phyloP scores from a whole-genome alignment of 177 flowering plant species.

The Tripterygium wilfordii region DNA sequence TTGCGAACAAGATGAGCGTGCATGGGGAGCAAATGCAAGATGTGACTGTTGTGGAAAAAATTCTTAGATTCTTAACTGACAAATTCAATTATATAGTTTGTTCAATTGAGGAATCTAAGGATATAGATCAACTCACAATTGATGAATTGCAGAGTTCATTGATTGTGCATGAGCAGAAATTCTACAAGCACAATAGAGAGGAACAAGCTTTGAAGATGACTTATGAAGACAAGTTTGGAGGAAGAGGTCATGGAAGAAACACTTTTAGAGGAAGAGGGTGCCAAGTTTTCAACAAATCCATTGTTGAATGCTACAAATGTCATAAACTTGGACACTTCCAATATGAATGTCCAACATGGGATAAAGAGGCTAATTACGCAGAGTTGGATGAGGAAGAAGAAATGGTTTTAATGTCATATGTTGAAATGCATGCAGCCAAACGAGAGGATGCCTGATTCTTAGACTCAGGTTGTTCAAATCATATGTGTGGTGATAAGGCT shows the following conservation, averaged over 20 bases:
- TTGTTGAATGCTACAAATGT: background rate
- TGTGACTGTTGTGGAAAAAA: conserved; percentile 4
- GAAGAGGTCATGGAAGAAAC: background rate
- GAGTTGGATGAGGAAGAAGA: background rate
- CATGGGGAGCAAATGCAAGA: conserved; percentile 1
- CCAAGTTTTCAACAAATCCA: background rate
- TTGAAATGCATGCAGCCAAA: background rate
- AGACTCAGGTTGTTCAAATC: conserved; percentile 1
- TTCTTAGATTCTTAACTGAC: conserved; percentile 1
- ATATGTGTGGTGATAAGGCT: conserved; percentile 1
- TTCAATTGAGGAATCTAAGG: background rate
- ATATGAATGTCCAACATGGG: background rate
- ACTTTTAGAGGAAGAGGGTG: conserved; percentile 1
- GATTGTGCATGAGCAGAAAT: background rate
- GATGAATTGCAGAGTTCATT: background rate
- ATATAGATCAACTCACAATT: background rate
- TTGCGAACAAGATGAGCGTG: conserved; percentile 1
- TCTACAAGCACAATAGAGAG: background rate
- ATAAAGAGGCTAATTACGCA: background rate
- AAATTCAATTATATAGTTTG: background rate
- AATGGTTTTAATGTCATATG: background rate
- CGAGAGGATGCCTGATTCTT: background rate
- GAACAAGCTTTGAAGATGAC: background rate
- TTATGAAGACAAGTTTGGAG: background rate
- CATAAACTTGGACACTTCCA: conserved; percentile 1